These are phyloP conservation scores for Amphichorda felina DNA, from an alignment of 2,329 filamentous ascomycete species.

Conservation along the genomic window DNA sequence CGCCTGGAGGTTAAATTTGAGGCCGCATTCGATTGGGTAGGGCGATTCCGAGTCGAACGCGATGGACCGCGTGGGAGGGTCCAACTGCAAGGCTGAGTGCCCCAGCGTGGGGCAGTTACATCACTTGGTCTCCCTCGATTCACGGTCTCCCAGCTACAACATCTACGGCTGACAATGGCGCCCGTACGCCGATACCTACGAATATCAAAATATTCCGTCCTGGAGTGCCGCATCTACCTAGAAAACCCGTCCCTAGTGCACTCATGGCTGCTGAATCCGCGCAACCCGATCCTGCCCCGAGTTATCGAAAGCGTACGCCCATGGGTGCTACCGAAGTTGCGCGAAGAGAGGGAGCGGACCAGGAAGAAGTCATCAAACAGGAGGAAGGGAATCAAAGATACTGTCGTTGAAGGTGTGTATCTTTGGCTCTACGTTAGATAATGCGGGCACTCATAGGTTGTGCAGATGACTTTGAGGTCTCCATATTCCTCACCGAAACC, in stretches of 20 bases:
- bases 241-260: conserved; percentile 77
- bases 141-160: not conserved
- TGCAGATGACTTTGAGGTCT: conserved; percentile 87
- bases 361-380: conserved; percentile 54
- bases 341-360: conserved; percentile 61
- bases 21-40: too few relatives aligned
- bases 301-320: conserved; percentile 80
- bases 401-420: conserved; percentile 65
- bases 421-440: conserved; percentile 9
- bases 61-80: too few relatives aligned
- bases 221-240: conserved; percentile 95
- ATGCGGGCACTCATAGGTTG: not conserved
- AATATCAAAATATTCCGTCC: conserved; percentile 83
- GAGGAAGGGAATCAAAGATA: conserved; percentile 77
- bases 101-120: conserved; percentile 2
- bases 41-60: too few relatives aligned
- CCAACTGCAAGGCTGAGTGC: too few relatives aligned
- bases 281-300: conserved; percentile 64
- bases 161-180: conserved; percentile 47
- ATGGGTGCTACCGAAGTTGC: conserved; percentile 78
- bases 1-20: too few relatives aligned
- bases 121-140: not conserved
- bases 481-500: conserved; percentile 83
- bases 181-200: conserved; percentile 81
- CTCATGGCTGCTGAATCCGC: conserved; percentile 72